Percentiles rank a stretch among this genome's conserved stretches.
These are phyloP conservation scores for Aspergillus fumigatiaffinis DNA, from an alignment of 2,329 filamentous ascomycete genomes.

Conservation along the genomic window DNA sequence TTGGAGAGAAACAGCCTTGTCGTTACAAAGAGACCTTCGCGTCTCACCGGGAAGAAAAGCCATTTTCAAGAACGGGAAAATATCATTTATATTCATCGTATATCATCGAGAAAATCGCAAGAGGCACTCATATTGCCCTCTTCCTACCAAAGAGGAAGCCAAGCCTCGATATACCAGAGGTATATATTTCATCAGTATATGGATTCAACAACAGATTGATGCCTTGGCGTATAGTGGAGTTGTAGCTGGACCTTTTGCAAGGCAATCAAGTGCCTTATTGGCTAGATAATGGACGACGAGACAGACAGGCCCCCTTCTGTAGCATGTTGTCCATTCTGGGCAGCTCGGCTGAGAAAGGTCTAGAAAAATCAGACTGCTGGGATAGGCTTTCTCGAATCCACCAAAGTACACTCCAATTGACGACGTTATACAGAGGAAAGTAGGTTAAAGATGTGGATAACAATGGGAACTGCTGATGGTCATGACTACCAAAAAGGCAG, in stretches of 20 bases:
- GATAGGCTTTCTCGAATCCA: too few species aligned
- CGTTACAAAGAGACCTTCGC: background rate
- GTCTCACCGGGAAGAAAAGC: background rate
- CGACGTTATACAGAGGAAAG: background rate
- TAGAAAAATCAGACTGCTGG: background rate
- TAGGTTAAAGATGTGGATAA: constrained; percentile 3
- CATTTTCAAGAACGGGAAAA: background rate
- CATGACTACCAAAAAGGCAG: constrained; percentile 14
- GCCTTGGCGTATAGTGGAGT: too few species aligned
- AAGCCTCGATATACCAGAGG: background rate
- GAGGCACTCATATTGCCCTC: background rate
- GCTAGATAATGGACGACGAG: constrained; percentile 4
- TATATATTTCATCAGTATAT: too few species aligned
- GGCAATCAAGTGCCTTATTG: background rate
- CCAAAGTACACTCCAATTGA: too few species aligned
- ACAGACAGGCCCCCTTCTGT: constrained; percentile 5
- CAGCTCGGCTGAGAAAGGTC: constrained; percentile 12
- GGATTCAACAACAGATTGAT: too few species aligned
- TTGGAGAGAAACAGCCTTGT: background rate
- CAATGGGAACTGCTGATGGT: background rate
- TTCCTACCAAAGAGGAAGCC: background rate
- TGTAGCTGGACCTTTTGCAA: background rate
- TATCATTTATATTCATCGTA: background rate
- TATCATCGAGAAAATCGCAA: background rate
- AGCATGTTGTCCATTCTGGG: constrained; percentile 15